phyloP scores from a whole-genome alignment of 495 filamentous ascomycete species.

The Geoglossum glabrum region DNA sequence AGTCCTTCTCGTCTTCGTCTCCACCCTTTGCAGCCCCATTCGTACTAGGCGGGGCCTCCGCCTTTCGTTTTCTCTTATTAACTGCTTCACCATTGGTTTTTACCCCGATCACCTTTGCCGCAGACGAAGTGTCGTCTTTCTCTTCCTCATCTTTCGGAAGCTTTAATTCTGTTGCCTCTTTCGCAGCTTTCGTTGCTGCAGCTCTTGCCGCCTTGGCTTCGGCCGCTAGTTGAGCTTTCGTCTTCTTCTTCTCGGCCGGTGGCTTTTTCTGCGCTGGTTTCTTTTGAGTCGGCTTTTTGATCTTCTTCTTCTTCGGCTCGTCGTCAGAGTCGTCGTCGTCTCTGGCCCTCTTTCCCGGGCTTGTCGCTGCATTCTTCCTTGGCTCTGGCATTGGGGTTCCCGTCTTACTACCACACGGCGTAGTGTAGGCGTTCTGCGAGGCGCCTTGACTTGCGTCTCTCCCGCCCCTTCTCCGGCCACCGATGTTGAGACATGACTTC shows the following conservation, averaged over 20 bases:
- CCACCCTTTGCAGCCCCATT: background rate
- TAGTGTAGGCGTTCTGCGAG: background rate
- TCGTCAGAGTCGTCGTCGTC: background rate
- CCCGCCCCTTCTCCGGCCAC: background rate
- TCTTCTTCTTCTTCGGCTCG: slow-evolving; percentile 2
- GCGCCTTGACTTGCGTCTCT: background rate
- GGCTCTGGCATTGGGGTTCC: background rate
- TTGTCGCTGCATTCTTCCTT: background rate
- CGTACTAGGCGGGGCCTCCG: background rate
- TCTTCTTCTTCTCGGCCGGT: background rate
- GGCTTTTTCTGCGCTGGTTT: background rate
- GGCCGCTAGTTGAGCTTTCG: background rate
- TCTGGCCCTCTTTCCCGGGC: background rate
- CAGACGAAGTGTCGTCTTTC: background rate
- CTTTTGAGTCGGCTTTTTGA: background rate
- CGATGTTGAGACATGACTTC: background rate
- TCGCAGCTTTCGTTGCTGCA: background rate
- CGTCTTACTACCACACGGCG: background rate
- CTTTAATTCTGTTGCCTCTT: background rate
- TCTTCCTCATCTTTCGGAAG: background rate
- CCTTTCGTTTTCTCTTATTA: background rate
- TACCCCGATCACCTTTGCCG: background rate
- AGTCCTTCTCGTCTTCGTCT: background rate
- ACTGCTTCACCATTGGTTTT: background rate
- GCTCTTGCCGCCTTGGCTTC: background rate